A percentile compares a stretch with the other conserved stretches of the same genome.
These are phyloP conservation scores for Zygotorulaspora florentina DNA, from an alignment of 805 yeast genomes.

Conservation along the genomic window DNA sequence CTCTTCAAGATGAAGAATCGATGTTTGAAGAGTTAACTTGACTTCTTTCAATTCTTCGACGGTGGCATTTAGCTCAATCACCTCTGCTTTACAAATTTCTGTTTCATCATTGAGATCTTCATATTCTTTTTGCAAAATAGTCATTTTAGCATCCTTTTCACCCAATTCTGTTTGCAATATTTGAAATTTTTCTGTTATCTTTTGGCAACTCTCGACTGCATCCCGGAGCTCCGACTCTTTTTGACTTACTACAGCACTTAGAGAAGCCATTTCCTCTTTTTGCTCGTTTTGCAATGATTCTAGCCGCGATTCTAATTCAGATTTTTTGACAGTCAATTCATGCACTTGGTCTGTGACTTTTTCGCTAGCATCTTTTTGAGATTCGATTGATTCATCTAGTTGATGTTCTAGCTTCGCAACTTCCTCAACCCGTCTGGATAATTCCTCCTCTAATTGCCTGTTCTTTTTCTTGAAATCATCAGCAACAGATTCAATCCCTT, in stretches of 20 bases:
- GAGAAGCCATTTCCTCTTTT: conserved; percentile 6
- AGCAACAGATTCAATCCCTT: background rate
- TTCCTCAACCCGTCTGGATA: conserved; percentile 8
- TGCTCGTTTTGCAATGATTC: conserved; percentile 7
- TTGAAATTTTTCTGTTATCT: background rate
- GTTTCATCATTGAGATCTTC: conserved; percentile 34
- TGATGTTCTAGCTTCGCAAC: conserved; percentile 4
- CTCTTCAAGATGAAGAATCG: conserved; percentile 32
- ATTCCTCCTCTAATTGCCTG: conserved; percentile 5
- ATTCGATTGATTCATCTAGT: conserved; percentile 7
- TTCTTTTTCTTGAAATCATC: conserved; percentile 1
- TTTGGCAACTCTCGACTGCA: background rate
- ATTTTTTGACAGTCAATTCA: conserved; percentile 8
- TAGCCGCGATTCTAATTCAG: conserved; percentile 9
- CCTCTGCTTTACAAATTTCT: conserved; percentile 37
- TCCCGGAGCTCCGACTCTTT: conserved; percentile 3
- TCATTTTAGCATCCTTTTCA: conserved; percentile 14
- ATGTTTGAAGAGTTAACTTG: conserved; percentile 26
- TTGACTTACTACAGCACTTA: background rate
- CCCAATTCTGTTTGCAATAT: conserved; percentile 18
- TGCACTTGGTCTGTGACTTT: conserved; percentile 13
- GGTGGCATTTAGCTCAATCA: conserved; percentile 32
- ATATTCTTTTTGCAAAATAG: conserved; percentile 21
- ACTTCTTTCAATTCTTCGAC: conserved; percentile 34
- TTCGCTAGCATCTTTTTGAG: conserved; percentile 9